These are phyloP conservation scores for Incumbomyces lentus DNA, from an alignment of 2,329 filamentous ascomycete species.

Conservation along the genomic window DNA sequence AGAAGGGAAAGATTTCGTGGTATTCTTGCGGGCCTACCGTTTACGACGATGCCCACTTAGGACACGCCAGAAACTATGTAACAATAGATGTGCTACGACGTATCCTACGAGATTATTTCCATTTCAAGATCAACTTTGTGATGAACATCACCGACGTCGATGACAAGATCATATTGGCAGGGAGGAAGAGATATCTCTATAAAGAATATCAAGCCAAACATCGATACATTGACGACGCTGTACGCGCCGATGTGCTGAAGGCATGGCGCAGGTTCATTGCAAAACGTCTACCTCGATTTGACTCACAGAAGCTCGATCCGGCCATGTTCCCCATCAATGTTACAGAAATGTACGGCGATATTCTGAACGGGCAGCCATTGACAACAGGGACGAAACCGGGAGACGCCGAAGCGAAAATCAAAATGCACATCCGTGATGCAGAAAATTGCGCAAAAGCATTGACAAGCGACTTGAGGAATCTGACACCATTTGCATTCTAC, in stretches of 20 bases:
- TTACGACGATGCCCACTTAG: conserved; percentile 71
- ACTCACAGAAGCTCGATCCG: conserved; percentile 29
- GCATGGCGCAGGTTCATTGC: conserved; percentile 51
- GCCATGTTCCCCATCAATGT: conserved; percentile 39
- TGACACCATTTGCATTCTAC: conserved; percentile 40
- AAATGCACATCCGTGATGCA: conserved; percentile 70
- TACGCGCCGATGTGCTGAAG: conserved; percentile 38
- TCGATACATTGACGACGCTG: conserved; percentile 32
- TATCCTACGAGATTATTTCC: conserved; percentile 73
- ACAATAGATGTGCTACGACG: conserved; percentile 79
- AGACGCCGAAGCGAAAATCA: conserved; percentile 75
- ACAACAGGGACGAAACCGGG: conserved; percentile 47
- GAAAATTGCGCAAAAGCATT: conserved; percentile 45
- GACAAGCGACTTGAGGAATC: conserved; percentile 21
- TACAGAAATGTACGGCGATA: conserved; percentile 42
- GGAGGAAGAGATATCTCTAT: conserved; percentile 70
- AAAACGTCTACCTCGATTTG: conserved; percentile 54
- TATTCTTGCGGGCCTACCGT: conserved; percentile 84
- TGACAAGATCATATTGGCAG: conserved; percentile 59
- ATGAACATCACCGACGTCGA: conserved; percentile 90
- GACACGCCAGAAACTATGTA: conserved; percentile 83
- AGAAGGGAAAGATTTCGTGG: conserved; percentile 63
- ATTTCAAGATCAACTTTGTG: conserved; percentile 72
- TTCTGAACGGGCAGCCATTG: conserved; percentile 46
- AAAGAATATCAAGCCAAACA: conserved; percentile 52